Conservation (phyloP, 495 filamentous ascomycete genomes). For the Aspergillus asperescens region DNA sequence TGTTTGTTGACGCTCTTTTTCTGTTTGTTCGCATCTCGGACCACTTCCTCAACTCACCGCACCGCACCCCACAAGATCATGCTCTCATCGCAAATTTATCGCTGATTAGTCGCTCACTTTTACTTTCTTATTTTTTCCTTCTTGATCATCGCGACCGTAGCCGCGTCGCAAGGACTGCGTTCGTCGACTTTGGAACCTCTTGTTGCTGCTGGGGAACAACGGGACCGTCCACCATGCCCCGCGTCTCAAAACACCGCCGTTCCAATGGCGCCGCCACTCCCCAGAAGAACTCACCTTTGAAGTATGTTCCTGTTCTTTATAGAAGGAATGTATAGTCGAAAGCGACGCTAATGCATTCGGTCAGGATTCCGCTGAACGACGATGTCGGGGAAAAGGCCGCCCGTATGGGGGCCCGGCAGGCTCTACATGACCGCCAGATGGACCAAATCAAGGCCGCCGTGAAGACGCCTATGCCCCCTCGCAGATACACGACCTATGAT, state of each 20-base stretch:
- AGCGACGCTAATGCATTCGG: slow-evolving; percentile 12
- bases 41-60: neutral
- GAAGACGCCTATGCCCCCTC: slow-evolving; percentile 63
- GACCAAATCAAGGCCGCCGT: slow-evolving; percentile 87
- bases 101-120: neutral
- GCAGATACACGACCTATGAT: slow-evolving; percentile 61
- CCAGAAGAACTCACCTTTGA: slow-evolving; percentile 61
- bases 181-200: neutral
- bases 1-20: slow-evolving; percentile 13
- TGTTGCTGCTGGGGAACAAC: slow-evolving; percentile 19
- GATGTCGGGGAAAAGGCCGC: slow-evolving; percentile 87
- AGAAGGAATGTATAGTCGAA: neutral
- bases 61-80: neutral
- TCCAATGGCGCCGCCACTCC: slow-evolving; percentile 51
- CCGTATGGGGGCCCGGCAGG: slow-evolving; percentile 80
- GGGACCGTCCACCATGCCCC: slow-evolving; percentile 57
- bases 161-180: neutral
- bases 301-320: slow-evolving; percentile 42
- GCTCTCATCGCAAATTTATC: neutral
- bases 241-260: slow-evolving; percentile 53
- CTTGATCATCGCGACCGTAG: neutral
- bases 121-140: neutral
- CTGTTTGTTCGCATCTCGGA: slow-evolving; percentile 1
- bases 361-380: slow-evolving; percentile 86
- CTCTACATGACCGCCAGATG: slow-evolving; percentile 84